Conservation (phyloP, 2,329 filamentous ascomycete species). For the Gnomoniopsis smithogilvyi region DNA sequence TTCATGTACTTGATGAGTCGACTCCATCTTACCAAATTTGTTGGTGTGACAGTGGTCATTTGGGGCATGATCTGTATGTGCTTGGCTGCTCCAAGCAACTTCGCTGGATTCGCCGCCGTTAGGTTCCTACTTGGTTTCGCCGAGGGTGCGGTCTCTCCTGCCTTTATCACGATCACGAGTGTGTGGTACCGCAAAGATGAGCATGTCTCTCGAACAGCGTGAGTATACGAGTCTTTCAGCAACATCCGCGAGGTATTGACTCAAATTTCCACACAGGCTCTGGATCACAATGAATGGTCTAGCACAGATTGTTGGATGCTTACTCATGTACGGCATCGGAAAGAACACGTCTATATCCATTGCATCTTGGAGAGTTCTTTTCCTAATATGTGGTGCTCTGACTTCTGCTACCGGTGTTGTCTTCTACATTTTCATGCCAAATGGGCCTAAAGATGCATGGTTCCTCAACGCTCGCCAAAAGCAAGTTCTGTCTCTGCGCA, state of each 20-base stretch:
- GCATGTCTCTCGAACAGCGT: constrained; percentile 30
- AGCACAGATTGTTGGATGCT: constrained; percentile 40
- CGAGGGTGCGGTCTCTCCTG: constrained; percentile 40
- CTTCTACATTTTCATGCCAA: constrained; percentile 46
- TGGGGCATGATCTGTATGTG: constrained; percentile 40
- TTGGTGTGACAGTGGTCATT: constrained; percentile 42
- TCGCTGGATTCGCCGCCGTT: constrained; percentile 32
- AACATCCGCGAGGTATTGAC: background rate
- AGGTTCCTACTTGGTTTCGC: constrained; percentile 38
- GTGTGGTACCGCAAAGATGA: constrained; percentile 38
- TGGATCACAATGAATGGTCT: constrained; percentile 45
- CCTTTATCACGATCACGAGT: constrained; percentile 42
- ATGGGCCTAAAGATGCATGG: constrained; percentile 43
- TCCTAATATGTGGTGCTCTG: constrained; percentile 46
- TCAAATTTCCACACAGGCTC: constrained; percentile 21
- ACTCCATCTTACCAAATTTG: constrained; percentile 46
- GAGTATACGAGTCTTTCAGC: background rate
- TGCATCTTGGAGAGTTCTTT: constrained; percentile 44
- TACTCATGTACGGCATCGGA: constrained; percentile 51
- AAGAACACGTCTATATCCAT: constrained; percentile 35
- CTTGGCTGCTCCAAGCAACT: constrained; percentile 36
- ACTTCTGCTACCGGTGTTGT: constrained; percentile 39
- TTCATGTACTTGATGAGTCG: constrained; percentile 50
- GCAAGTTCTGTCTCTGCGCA: constrained; percentile 33
- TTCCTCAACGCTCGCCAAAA: constrained; percentile 43